Evolutionary conservation across 164 flowering plant species (phyloP), one percentile per base, ranked within the genome.

Genomic region (Umbellularia californica): DNA sequence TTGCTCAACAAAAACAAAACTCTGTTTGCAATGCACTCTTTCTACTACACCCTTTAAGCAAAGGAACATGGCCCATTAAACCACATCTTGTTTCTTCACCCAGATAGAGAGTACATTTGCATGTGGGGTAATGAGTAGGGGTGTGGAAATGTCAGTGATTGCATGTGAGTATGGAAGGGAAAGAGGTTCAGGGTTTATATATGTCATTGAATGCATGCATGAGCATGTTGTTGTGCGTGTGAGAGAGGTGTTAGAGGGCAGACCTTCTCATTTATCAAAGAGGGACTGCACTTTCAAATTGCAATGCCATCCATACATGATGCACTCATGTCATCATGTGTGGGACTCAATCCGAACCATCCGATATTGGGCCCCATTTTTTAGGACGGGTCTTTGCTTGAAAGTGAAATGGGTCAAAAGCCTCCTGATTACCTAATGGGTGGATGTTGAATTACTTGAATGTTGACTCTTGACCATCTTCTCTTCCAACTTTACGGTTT

Each of bases 81-180:
- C 6, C 19, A 13, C 52, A 35, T 28, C 20, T 28, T 67, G 47
- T 41, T 41, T 41, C 47, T 35, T 19, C 58, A n/a, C n/a, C n/a
- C n/a, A 58, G 65, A 58, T 65, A 58, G 73, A 60, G 68, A 47
- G 68, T 52, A 50, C 64, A 64, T 70, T 23, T 63, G 72, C 79
- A 77, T 77, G 79, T 77, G 79, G 41, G n/a, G 52, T 60, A 72
- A 77, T 77, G 72, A 77, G 79, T 75, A 58, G 2, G n/a, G 25
- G 58, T 62, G 73, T 24, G 66, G 5, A 27, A 60, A 35, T 62
- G 77, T 47, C 72, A 75, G 77, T 60, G 73, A 60, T 58, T 63
- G 69, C 77, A 75, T 72, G 79, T 72, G 79, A 70, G 74, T 24
- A 75, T 72, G 79, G 74, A 70, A 12, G 62, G 27, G 35, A 76